Evolutionary conservation across 2,329 filamentous ascomycete species (phyloP).

Genomic region (Alternaria panax): DNA sequence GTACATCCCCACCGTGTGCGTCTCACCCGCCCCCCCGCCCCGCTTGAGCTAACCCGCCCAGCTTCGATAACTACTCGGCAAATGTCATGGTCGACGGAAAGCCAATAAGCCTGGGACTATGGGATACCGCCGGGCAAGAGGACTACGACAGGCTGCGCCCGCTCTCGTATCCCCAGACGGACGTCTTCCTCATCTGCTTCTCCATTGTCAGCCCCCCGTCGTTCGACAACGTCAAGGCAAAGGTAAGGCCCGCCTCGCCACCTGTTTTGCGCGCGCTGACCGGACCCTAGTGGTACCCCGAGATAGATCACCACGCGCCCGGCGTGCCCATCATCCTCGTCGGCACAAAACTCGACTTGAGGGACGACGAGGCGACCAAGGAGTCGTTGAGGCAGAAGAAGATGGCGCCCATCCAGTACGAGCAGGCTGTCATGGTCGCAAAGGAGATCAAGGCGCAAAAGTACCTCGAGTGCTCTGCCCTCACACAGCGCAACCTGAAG

Average conservation of each 20-base stretch:
- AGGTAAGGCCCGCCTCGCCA: constrained; percentile 65
- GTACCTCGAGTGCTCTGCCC: constrained; percentile 95
- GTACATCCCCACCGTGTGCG: constrained; percentile 98
- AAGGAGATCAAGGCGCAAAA: constrained; percentile 97
- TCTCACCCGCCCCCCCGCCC: constrained; percentile 9
- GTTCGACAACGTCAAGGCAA: constrained; percentile 98
- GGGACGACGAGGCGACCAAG: constrained; percentile 84
- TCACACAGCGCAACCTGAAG: constrained; percentile 97
- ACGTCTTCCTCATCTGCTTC: constrained; percentile 98
- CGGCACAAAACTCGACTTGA: constrained; percentile 93
- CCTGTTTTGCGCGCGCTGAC: constrained; percentile 23
- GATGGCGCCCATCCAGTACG: constrained; percentile 96
- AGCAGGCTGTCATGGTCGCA: constrained; percentile 85
- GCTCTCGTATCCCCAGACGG: constrained; percentile 96
- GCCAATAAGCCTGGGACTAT: constrained; percentile 93
- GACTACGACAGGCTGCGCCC: constrained; percentile 96
- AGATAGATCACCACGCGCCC: constrained; percentile 96
- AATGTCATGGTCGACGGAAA: constrained; percentile 99
- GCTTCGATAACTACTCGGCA: constrained; percentile 98
- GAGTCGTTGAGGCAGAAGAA: constrained; percentile 87
- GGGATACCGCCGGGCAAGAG: constrained; percentile 99
- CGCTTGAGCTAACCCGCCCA: constrained; percentile 52
- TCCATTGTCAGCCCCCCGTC: constrained; percentile 97
- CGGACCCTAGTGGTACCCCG: constrained; percentile 81
- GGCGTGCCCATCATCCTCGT: constrained; percentile 96